These are phyloP conservation scores for Trichomonas vaginalis DNA, from an alignment of 208 protist genomes.

Conservation along the genomic window DNA sequence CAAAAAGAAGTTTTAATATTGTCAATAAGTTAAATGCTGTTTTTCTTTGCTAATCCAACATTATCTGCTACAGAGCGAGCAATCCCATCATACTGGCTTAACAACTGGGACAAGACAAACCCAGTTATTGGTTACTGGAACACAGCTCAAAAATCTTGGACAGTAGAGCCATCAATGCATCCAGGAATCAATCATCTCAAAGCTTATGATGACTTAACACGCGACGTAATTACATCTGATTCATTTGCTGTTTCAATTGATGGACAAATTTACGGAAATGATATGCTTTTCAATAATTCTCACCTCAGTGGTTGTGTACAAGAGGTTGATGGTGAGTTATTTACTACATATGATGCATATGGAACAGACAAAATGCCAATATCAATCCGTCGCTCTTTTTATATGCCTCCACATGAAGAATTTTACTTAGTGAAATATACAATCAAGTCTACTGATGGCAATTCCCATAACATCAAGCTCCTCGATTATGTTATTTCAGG, in stretches of 20 bases:
- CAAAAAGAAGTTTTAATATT: background rate
- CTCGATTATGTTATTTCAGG: background rate
- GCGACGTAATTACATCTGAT: background rate
- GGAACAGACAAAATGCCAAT: background rate
- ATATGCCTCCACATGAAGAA: background rate
- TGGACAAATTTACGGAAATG: background rate
- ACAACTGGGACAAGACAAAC: background rate
- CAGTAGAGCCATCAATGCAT: background rate
- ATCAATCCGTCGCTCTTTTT: background rate
- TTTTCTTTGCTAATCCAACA: background rate
- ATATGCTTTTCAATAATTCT: background rate
- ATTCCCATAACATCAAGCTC: background rate
- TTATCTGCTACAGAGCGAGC: background rate
- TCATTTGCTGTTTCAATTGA: background rate
- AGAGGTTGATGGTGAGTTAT: background rate
- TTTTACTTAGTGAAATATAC: background rate
- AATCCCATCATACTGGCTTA: background rate
- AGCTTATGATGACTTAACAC: background rate
- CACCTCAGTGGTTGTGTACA: background rate
- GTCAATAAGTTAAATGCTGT: background rate
- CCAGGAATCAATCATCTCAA: background rate
- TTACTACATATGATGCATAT: background rate
- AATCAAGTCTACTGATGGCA: background rate
- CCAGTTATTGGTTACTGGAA: background rate
- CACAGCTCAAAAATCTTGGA: background rate